These are phyloP conservation scores for Erodium maritimum DNA, from an alignment of 345 rosid genomes.

Conservation along the genomic window DNA sequence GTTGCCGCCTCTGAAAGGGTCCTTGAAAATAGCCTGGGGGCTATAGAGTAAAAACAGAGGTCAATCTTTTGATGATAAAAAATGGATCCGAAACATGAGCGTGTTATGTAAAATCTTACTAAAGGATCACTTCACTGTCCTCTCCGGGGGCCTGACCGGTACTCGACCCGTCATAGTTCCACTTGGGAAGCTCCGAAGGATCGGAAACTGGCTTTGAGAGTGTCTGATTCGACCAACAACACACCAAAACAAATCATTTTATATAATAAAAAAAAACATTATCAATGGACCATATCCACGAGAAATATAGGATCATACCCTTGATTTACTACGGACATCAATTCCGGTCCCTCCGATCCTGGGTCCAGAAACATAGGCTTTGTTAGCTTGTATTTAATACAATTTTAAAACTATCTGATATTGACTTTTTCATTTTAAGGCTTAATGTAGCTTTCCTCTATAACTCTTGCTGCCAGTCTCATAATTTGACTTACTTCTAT, in stretches of 20 bases:
- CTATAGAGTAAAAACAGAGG: constrained; percentile 22
- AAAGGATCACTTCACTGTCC: constrained; percentile 94
- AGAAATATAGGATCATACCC: constrained; percentile 35
- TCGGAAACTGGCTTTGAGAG: constrained; percentile 70
- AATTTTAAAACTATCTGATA: no score
- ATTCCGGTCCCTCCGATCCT: constrained; percentile 95
- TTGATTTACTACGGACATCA: constrained; percentile 90
- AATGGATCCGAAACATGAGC: neutral
- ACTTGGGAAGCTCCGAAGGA: constrained; percentile 94
- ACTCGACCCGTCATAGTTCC: constrained; percentile 99
- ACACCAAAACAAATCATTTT: neutral
- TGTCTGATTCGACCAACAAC: constrained; percentile 33
- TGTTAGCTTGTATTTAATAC: no score
- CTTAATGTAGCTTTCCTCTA: no score
- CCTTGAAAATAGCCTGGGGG: constrained; percentile 93
- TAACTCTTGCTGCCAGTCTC: no score
- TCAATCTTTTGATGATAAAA: neutral
- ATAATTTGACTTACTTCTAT: no score
- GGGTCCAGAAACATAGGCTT: no score
- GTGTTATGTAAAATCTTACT: constrained; percentile 42
- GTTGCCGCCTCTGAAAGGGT: constrained; percentile 95
- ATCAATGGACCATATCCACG: no score
- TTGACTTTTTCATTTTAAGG: no score
- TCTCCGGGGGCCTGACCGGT: constrained; percentile 98
- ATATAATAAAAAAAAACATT: no score